Percentiles rank a stretch among this genome's conserved stretches.
Evolutionary conservation across 1,284 basidiomycete species (phyloP).

Genomic region (Ganoderma resinaceum): DNA sequence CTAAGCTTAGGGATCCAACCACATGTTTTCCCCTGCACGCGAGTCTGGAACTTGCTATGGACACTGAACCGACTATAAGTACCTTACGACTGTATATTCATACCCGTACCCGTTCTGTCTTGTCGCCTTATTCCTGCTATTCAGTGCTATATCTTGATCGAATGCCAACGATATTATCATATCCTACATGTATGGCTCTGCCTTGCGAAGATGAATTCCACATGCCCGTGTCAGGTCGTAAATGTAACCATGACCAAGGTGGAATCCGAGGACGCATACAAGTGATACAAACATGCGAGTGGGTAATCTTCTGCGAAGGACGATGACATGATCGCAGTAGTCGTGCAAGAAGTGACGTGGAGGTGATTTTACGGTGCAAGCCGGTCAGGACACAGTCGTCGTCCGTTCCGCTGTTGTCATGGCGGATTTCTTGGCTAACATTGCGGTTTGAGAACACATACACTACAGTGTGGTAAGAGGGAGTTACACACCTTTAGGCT

Average conservation of each 20-base stretch:
- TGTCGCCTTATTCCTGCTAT: background rate
- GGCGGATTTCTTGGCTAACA: background rate
- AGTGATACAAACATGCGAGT: background rate
- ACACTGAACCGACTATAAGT: background rate
- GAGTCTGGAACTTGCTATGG: background rate
- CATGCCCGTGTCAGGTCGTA: background rate
- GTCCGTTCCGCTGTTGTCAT: background rate
- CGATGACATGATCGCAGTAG: background rate
- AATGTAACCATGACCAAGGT: background rate
- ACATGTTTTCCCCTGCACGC: background rate
- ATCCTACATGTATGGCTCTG: background rate
- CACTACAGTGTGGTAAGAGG: background rate
- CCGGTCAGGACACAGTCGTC: background rate
- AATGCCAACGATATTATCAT: background rate
- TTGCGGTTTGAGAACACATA: background rate
- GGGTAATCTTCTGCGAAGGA: background rate
- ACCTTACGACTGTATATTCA: background rate
- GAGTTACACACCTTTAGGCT: background rate
- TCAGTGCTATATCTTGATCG: background rate
- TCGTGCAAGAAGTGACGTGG: background rate
- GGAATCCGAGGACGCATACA: background rate
- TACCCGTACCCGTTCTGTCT: background rate
- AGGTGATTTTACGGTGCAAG: background rate
- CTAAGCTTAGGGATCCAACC: background rate
- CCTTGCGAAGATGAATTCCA: background rate